Base-by-base conservation (phyloP, 306 rosid species). In the Clitoria ternatea region DNA sequence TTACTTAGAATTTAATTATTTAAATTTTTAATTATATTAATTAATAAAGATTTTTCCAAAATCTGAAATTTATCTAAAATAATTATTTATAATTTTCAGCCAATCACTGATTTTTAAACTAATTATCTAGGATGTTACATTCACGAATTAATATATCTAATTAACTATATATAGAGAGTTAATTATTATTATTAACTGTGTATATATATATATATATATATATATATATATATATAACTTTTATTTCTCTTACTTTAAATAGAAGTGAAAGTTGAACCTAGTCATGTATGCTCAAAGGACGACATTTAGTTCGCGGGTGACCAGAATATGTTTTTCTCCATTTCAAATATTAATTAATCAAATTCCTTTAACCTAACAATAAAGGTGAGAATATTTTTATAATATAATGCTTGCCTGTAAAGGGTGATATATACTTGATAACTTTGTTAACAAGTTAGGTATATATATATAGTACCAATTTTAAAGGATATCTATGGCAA, bases 221-320 rank as follows among this genome's bases (percentile, higher is more conserved):
- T n/a, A n/a, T n/a, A n/a, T n/a, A n/a, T n/a, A n/a, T n/a, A n/a
- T n/a, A n/a, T n/a, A n/a, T n/a, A n/a, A n/a, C n/a, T n/a, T n/a
- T n/a, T n/a, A n/a, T n/a, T n/a, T n/a, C n/a, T n/a, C n/a, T n/a
- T 33, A 72, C 86, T 69, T 70, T 4, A 12, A 56, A 66, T 33
- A 57, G 30, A 70, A 69, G 75, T 56, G 72, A 49, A 18, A 48
- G 15, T 23, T 19, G 80, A 82, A 73, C 61, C 39, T 19, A 66
- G 66, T 20, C 70, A 39, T 57, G 22, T 27, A 27, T 7, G n/a
- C 24, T 29, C 22, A 57, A 57, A 57, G 11, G 44, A 30, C 0
- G 18, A 53, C 33, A 26, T 3, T 15, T 5, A 52, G 60, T 52
- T 12, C 7, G 15, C 12, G 20, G 32, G 19, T 24, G 30, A 32